Conservation (phyloP, 2,329 filamentous ascomycete species). For the Lasiodiplodia sp. region DNA sequence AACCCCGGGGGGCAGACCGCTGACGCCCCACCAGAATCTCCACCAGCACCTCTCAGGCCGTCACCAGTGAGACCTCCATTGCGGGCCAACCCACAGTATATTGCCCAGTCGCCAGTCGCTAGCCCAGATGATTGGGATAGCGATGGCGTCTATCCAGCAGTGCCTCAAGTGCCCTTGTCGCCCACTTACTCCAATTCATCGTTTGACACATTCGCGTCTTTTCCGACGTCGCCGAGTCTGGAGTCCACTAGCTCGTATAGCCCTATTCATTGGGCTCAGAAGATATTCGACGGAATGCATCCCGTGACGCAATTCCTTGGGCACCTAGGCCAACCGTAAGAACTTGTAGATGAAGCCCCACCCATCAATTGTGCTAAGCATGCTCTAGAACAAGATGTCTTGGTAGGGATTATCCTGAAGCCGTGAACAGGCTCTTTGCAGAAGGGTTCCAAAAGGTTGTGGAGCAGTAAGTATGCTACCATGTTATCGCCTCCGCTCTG, state of each 20-base stretch:
- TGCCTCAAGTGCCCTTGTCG: constrained; percentile 39
- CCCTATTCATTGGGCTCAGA: constrained; percentile 51
- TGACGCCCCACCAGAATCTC: background rate
- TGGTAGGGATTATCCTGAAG: constrained; percentile 45
- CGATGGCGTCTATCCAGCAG: constrained; percentile 25
- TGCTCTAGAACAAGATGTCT: constrained; percentile 41
- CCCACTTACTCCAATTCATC: constrained; percentile 53
- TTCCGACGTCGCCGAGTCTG: constrained; percentile 30
- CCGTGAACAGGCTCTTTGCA: constrained; percentile 43
- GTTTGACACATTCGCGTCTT: constrained; percentile 48
- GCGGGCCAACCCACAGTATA: background rate
- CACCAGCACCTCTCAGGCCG: background rate
- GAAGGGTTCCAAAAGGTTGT: constrained; percentile 52
- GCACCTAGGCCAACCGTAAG: constrained; percentile 36
- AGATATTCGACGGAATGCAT: constrained; percentile 53
- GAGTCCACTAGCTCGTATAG: constrained; percentile 41
- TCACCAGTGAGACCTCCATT: constrained; percentile 13
- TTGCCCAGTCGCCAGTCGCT: background rate
- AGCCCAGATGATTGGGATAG: constrained; percentile 27
- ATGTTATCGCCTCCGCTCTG: background rate
- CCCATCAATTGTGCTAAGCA: constrained; percentile 27
- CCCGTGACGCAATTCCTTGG: constrained; percentile 45
- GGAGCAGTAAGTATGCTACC: constrained; percentile 40
- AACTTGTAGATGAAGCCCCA: constrained; percentile 32
- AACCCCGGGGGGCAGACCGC: background rate